Conservation (phyloP, 805 yeast species). For the Candida taoyuanica region DNA sequence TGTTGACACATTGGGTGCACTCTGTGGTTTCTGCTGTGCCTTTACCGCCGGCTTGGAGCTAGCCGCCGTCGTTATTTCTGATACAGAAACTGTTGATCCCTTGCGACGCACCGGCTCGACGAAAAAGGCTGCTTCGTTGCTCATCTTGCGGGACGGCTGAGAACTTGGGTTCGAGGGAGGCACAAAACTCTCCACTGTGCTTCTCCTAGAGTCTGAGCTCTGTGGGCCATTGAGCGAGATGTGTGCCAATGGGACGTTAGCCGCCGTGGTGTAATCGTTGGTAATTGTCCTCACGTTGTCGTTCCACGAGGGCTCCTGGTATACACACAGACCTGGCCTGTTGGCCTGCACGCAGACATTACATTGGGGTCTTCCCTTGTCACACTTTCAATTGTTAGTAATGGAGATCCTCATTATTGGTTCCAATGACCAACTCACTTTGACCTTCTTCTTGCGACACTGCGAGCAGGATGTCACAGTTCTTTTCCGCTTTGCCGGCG, state of each 20-base stretch:
- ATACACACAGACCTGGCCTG: slow-evolving; percentile 43
- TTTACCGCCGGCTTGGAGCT: too few species aligned
- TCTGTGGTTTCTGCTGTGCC: too few species aligned
- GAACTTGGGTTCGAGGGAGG: too few species aligned
- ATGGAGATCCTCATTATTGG: too few species aligned
- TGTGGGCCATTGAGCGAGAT: slow-evolving; percentile 8
- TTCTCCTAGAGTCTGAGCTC: not conserved
- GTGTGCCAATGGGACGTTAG: slow-evolving; percentile 24
- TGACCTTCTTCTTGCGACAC: slow-evolving; percentile 25
- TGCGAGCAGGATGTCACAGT: slow-evolving; percentile 24
- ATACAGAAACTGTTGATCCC: not conserved
- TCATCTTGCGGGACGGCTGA: too few species aligned
- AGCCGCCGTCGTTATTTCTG: too few species aligned
- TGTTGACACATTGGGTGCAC: too few species aligned
- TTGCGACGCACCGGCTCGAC: not conserved
- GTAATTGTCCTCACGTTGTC: slow-evolving; percentile 29
- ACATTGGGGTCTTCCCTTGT: slow-evolving; percentile 47
- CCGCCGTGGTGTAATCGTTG: slow-evolving; percentile 20
- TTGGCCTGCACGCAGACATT: slow-evolving; percentile 47
- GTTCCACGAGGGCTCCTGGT: slow-evolving; percentile 56
- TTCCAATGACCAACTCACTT: too few species aligned
- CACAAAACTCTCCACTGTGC: not conserved
- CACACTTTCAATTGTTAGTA: slow-evolving; percentile 29
- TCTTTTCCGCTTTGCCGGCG: slow-evolving; percentile 22
- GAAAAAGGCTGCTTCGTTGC: not conserved